phyloP scores from a whole-genome alignment of 805 yeast species.

The Brettanomyces naardenensis region DNA sequence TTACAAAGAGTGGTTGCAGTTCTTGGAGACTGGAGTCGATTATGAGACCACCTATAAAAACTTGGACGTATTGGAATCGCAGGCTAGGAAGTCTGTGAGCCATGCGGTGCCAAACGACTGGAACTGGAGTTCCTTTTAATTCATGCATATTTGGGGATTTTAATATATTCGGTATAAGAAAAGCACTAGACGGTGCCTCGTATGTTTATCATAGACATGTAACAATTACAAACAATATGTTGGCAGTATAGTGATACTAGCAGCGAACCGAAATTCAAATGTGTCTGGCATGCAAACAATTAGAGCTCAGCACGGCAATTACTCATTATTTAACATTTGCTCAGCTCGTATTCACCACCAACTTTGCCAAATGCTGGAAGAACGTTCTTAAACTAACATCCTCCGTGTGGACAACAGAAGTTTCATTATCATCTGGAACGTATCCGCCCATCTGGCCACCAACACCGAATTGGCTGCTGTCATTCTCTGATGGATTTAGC shows the following conservation, averaged over 20 bases:
- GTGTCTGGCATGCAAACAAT: background rate
- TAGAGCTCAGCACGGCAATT: no score
- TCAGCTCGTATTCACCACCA: constrained; percentile 49
- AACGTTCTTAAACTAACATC: constrained; percentile 93
- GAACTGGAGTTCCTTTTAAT: constrained; percentile 46
- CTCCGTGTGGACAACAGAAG: constrained; percentile 88
- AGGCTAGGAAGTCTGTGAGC: constrained; percentile 14
- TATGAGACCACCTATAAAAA: constrained; percentile 15
- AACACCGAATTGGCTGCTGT: constrained; percentile 29
- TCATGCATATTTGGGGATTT: background rate
- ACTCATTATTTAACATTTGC: no score
- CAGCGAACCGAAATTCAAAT: background rate
- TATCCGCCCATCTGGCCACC: constrained; percentile 42
- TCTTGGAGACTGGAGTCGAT: constrained; percentile 18
- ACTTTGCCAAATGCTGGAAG: constrained; percentile 88
- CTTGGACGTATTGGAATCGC: constrained; percentile 8
- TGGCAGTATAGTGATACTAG: no score
- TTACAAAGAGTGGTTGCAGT: constrained; percentile 17
- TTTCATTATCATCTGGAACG: constrained; percentile 32
- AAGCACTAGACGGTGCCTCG: no score
- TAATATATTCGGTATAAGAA: no score
- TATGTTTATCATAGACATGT: no score
- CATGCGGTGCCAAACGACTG: constrained; percentile 33
- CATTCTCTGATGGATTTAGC: constrained; percentile 85
- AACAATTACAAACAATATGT: no score